Evolutionary conservation across 108 stramenopile genomes (phyloP).

Genomic region (Pseudonitzschia multiseries): DNA sequence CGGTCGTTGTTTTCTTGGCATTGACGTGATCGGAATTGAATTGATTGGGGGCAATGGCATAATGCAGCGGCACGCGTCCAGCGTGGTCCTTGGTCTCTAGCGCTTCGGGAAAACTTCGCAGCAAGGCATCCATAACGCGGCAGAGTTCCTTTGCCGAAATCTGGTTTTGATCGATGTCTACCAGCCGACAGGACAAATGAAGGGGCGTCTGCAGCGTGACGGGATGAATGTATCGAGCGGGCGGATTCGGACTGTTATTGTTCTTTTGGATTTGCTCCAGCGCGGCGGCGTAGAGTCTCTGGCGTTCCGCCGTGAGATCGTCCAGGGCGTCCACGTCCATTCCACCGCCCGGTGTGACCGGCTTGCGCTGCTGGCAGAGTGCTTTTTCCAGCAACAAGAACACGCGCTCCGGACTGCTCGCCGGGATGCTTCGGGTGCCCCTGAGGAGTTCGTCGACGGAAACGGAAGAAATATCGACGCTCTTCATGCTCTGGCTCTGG

Average conservation of each 20-base stretch:
- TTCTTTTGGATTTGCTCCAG: constrained; percentile 5
- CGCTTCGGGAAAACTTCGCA: constrained; percentile 33
- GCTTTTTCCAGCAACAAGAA: constrained; percentile 35
- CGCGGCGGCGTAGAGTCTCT: neutral
- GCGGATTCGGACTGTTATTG: neutral
- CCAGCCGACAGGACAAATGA: constrained; percentile 60
- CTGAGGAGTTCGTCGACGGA: neutral
- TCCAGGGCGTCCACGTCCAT: neutral
- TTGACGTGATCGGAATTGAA: constrained; percentile 20
- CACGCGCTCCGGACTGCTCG: constrained; percentile 22
- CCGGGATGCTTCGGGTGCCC: neutral
- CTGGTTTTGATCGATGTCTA: constrained; percentile 36
- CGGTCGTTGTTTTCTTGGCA: neutral
- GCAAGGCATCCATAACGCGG: constrained; percentile 38
- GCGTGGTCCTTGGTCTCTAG: constrained; percentile 36
- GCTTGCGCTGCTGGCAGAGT: neutral
- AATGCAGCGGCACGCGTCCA: constrained; percentile 62
- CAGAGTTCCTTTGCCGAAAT: constrained; percentile 10
- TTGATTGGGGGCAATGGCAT: constrained; percentile 39
- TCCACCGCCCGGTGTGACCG: neutral
- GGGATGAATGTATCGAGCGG: constrained; percentile 48
- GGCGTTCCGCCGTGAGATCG: constrained; percentile 14
- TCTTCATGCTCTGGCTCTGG: neutral
- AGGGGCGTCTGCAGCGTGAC: constrained; percentile 59
- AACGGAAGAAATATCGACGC: neutral